A percentile compares a stretch with the other conserved stretches of the same genome.
Evolutionary conservation across 129 eudicot genomes (phyloP).

Genomic region (Tagetes patula): DNA sequence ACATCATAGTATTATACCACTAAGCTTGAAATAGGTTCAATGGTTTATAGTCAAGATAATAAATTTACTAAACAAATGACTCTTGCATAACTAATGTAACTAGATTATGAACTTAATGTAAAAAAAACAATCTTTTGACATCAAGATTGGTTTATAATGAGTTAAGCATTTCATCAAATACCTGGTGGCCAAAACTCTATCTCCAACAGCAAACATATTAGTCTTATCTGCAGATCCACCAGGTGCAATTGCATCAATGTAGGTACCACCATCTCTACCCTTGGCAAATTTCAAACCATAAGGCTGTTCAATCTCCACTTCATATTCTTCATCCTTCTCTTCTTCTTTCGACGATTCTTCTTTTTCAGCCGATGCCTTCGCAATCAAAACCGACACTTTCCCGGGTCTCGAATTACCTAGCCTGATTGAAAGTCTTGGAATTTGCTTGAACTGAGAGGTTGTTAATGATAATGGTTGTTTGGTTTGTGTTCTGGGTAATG

Average conservation of each 20-base stretch:
- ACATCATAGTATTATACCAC: neutral
- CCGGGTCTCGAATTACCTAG: slow-evolving; percentile 25
- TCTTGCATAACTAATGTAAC: neutral
- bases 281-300: slow-evolving; percentile 74
- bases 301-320: slow-evolving; percentile 88
- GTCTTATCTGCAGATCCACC: slow-evolving; percentile 83
- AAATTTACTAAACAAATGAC: neutral
- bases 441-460: slow-evolving; percentile 36
- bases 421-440: slow-evolving; percentile 22
- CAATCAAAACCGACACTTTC: slow-evolving; percentile 35
- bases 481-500: slow-evolving; percentile 38
- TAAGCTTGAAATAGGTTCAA: neutral
- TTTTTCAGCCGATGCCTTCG: slow-evolving; percentile 44
- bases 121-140: neutral
- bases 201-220: slow-evolving; percentile 80
- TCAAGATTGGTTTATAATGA: neutral
- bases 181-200: slow-evolving; percentile 95
- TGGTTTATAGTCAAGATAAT: neutral
- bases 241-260: slow-evolving; percentile 95
- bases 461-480: slow-evolving; percentile 25
- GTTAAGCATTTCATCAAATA: slow-evolving; percentile 33
- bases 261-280: slow-evolving; percentile 97
- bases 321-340: slow-evolving; percentile 71
- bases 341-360: slow-evolving; percentile 27
- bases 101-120: too few species aligned